These are phyloP conservation scores for Santalum album DNA, from an alignment of 164 flowering plant genomes.

Conservation along the genomic window DNA sequence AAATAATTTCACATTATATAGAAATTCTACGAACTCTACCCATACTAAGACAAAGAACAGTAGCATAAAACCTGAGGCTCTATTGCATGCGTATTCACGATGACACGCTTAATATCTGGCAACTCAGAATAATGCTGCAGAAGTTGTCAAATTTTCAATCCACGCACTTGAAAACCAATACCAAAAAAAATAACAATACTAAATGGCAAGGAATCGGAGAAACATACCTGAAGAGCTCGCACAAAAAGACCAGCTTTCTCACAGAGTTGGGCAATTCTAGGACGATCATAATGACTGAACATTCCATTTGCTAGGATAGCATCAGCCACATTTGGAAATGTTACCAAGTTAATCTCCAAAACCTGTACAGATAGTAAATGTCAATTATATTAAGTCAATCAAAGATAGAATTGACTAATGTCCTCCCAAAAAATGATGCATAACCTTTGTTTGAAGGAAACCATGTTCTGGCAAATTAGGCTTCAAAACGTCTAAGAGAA, in stretches of 20 bases:
- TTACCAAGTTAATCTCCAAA: conserved; percentile 90
- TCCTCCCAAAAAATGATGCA: not conserved
- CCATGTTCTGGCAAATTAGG: conserved; percentile 78
- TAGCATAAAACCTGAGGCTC: conserved; percentile 81
- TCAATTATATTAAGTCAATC: not conserved
- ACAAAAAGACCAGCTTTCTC: conserved; percentile 93
- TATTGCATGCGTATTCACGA: conserved; percentile 98
- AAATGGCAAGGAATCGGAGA: not conserved
- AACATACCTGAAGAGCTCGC: conserved; percentile 75
- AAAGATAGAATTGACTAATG: not conserved
- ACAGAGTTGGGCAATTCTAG: conserved; percentile 97
- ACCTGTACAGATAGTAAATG: conserved; percentile 39
- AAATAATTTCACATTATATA: conserved; percentile 16
- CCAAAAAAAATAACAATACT: not conserved
- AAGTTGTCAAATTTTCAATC: not conserved
- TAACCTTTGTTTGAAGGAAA: conserved; percentile 68
- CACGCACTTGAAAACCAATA: not conserved
- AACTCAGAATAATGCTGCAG: conserved; percentile 94
- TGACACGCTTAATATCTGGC: conserved; percentile 94
- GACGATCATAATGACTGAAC: conserved; percentile 98
- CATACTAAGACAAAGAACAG: not conserved
- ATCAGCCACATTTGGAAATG: conserved; percentile 99
- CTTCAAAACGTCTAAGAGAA: conserved; percentile 70
- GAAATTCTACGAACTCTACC: not conserved
- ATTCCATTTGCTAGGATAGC: conserved; percentile 98